Conservation (phyloP, 345 rosid species). For the Ailanthus altissimus region DNA sequence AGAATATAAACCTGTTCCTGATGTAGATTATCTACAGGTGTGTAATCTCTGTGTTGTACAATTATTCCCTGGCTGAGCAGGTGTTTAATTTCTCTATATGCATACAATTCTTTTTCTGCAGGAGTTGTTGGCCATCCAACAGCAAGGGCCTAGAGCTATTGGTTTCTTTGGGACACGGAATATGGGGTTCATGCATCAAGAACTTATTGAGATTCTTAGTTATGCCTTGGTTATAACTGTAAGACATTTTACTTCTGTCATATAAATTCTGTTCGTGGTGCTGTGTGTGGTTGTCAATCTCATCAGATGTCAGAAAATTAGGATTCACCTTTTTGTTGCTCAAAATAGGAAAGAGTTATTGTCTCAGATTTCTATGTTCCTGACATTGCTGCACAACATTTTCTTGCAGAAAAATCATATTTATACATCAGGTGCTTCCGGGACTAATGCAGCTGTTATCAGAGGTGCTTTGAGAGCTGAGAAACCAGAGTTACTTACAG, state of each 20-base stretch:
- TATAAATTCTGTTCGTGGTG: not conserved
- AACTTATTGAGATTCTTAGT: conserved; percentile 97
- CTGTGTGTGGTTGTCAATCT: conserved; percentile 9
- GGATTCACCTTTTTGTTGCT: not conserved
- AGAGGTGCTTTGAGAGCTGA: conserved; percentile 98
- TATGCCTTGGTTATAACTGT: conserved; percentile 99
- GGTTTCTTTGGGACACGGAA: conserved; percentile 97
- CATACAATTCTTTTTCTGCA: conserved; percentile 36
- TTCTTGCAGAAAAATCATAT: conserved; percentile 91
- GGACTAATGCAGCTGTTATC: conserved; percentile 97
- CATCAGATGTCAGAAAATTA: not conserved
- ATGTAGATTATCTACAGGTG: conserved; percentile 96
- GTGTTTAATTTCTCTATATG: conserved; percentile 31
- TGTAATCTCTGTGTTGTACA: conserved; percentile 12
- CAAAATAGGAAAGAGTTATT: not conserved
- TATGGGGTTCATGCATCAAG: conserved; percentile 99
- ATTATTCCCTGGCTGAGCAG: conserved; percentile 28
- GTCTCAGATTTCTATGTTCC: conserved; percentile 11
- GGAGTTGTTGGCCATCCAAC: conserved; percentile 97
- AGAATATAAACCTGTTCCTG: conserved; percentile 66
- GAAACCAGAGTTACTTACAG: conserved; percentile 89
- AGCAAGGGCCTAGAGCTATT: conserved; percentile 96
- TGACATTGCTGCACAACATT: conserved; percentile 24
- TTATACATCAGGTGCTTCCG: conserved; percentile 96
- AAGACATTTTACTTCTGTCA: conserved; percentile 34